Base-by-base conservation (phyloP, 2,329 filamentous ascomycete genomes). In the Didymellaceae sp. region DNA sequence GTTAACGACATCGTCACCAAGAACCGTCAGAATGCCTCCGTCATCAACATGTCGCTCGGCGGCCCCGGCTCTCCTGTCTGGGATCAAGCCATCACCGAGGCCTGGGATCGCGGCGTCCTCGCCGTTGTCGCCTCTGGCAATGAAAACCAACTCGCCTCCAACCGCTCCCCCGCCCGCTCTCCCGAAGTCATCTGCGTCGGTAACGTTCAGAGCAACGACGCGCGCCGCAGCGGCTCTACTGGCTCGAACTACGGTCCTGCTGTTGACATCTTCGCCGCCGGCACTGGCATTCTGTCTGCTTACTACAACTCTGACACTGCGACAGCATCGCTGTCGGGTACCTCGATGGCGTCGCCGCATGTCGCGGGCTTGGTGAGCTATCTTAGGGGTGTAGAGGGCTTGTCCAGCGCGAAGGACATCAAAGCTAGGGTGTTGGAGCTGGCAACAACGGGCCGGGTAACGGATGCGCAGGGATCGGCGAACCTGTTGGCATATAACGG, bases 341-440 rank as follows among this genome's bases (percentile, higher is more conserved):
- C 85, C 5, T 84, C 79, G 26, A 86, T 86, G 84, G 85, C 87
- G 20, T 80, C 81, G 10, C 87, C 87, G 1, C 86, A 89, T 67
- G 79, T 89, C 45, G 81, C 84, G 38, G 87, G 87, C 38, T 76
- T 90, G 3, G 85, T 84, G 11, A 86, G 85, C 21, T 90, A 89
- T 72, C 74, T 90, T 24, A 85, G 89, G 75, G 72, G 72, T n/a
- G 69, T 81, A 10, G 74, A 80, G 49, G 71, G 71, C 1, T 24
- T 48, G 11, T 56, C 45, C 11, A 59, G 46, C n/a, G 65, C 65
- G 1, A 50, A 49, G 9, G 46, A 20, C 11, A 39, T 65, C 18
- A 66, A 58, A 55, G 60, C 56, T 1, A 54, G 59, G 20, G 53
- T 70, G 5, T 33, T 63, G 8, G 55, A 40, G 1, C 31, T 69